phyloP scores from a whole-genome alignment of 148 eudicot genomes.

The Rhododendron griersonianum region DNA sequence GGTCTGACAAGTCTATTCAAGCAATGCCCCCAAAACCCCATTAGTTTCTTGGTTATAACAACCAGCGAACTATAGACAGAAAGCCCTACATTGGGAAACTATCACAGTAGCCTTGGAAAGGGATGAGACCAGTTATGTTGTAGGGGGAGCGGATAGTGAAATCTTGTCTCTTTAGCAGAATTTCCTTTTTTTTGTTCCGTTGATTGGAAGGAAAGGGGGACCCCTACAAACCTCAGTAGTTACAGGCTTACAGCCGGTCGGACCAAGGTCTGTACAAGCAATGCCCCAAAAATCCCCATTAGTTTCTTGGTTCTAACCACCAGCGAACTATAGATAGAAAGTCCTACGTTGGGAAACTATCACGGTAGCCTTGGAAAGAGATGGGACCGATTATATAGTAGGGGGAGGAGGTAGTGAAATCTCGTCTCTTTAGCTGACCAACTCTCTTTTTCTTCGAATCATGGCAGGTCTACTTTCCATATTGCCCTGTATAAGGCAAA shows the following conservation, averaged over 20 bases:
- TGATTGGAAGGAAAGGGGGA: neutral
- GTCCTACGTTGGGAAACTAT: neutral
- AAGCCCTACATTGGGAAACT: neutral
- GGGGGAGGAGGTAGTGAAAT: neutral
- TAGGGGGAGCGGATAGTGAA: too few relatives aligned
- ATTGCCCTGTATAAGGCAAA: too few relatives aligned
- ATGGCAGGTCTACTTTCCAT: too few relatives aligned
- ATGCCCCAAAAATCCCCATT: neutral
- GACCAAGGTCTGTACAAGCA: neutral
- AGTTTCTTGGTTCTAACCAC: neutral
- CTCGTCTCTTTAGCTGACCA: too few relatives aligned
- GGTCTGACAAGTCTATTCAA: neutral
- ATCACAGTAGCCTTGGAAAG: neutral
- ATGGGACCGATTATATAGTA: neutral
- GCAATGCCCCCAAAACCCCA: neutral
- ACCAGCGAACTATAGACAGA: neutral
- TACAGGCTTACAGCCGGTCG: neutral
- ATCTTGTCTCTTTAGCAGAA: too few relatives aligned
- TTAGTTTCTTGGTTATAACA: neutral
- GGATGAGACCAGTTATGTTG: too few relatives aligned
- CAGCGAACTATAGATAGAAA: neutral
- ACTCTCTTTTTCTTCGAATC: too few relatives aligned
- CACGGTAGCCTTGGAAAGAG: neutral
- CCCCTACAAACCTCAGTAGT: neutral
- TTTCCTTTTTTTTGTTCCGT: too few relatives aligned